phyloP scores from a whole-genome alignment of 495 filamentous ascomycete species.

The Xylaria longipes region DNA sequence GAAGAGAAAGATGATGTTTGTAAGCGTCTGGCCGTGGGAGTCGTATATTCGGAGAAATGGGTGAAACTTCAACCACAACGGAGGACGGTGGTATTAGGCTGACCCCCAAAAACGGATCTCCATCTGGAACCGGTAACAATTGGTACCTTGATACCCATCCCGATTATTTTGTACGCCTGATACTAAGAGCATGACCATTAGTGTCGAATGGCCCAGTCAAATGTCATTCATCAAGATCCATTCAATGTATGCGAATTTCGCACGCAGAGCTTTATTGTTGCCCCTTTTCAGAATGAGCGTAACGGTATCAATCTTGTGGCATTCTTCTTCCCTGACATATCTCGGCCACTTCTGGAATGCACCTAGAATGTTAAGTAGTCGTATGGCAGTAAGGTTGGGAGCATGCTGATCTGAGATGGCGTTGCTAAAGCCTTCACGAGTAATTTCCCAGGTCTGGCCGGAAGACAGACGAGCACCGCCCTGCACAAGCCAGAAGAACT shows the following conservation, averaged over 20 bases:
- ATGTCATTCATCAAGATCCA: not conserved
- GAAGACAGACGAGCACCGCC: slow-evolving; percentile 33
- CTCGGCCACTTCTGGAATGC: slow-evolving; percentile 19
- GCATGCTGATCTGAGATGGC: slow-evolving; percentile 5
- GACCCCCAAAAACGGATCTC: not conserved
- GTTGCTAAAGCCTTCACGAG: slow-evolving; percentile 26
- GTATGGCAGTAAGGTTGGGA: slow-evolving; percentile 22
- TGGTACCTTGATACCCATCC: not conserved
- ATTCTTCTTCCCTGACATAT: not conserved
- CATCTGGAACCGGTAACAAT: not conserved
- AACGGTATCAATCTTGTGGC: not conserved
- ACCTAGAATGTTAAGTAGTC: slow-evolving; percentile 16
- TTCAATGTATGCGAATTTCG: not conserved
- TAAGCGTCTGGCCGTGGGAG: not conserved
- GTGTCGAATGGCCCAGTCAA: not conserved
- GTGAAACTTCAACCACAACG: not conserved
- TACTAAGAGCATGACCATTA: not conserved
- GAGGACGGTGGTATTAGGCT: not conserved
- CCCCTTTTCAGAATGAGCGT: not conserved
- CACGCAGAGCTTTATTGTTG: not conserved
- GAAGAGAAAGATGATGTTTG: slow-evolving; percentile 1
- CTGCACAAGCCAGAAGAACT: slow-evolving; percentile 48
- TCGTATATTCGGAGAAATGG: not conserved
- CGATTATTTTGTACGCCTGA: not conserved
- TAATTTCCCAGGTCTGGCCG: slow-evolving; percentile 46